phyloP scores from a whole-genome alignment of 2,329 filamentous ascomycete genomes.

The Ceratocystis smalleyi region DNA sequence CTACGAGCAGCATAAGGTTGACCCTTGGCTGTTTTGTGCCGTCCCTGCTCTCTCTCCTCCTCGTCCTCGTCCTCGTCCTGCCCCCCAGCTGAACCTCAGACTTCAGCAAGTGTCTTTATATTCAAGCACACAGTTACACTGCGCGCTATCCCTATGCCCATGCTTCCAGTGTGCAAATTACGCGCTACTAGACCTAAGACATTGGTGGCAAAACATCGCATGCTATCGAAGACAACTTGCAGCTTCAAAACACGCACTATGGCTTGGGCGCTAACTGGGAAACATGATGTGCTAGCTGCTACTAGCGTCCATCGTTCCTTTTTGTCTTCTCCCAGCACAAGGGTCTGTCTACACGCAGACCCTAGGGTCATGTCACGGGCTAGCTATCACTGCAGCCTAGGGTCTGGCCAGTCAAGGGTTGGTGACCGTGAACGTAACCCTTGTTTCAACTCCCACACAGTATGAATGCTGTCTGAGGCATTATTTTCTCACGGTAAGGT shows the following conservation, averaged over 20 bases:
- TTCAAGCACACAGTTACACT: neutral
- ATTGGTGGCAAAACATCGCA: neutral
- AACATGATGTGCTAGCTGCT: too few species aligned
- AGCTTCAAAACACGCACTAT: neutral
- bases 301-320: neutral
- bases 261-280: neutral
- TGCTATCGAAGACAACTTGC: neutral
- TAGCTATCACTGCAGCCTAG: too few species aligned
- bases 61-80: too few species aligned
- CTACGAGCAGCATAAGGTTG: too few species aligned
- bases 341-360: neutral
- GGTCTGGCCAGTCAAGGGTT: too few species aligned
- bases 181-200: neutral
- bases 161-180: neutral
- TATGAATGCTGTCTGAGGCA: neutral
- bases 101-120: neutral
- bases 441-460: neutral
- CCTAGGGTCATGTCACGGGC: too few species aligned
- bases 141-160: neutral
- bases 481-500: neutral
- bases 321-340: neutral
- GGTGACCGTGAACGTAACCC: neutral
- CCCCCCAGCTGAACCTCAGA: neutral
- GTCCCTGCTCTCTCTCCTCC: too few species aligned
- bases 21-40: too few species aligned